Base-by-base conservation (phyloP, 2,329 filamentous ascomycete species). In the Beauveria sp. region DNA sequence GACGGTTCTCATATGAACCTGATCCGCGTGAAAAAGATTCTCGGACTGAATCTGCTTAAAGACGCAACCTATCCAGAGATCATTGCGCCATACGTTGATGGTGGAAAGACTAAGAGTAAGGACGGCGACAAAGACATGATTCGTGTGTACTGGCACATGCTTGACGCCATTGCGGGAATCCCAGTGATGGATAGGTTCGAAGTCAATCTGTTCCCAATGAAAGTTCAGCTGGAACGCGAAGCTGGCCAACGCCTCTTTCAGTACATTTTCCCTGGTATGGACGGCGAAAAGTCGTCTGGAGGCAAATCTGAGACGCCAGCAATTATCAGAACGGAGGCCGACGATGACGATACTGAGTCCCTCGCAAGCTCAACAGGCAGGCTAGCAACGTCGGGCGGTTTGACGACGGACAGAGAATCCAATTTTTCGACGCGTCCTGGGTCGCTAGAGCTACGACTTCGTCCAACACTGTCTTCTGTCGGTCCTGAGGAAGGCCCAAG, bases 101-200 rank as follows among this genome's bases (percentile, higher is more conserved):
- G 84, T 58, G 83, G 86, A 72, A 75, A 84, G 73, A 71, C 79
- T 66, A 68, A 78, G 71, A 66, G 65, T 26, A 64, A 65, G 18
- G 68, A 71, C 6, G 53, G 79, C 18, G 73, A 81, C 64, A 82
- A 83, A 51, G 91, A 92, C 70, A 98, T 98, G 89, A 83, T 99
- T 57, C 86, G 89, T 40, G 90, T 99, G 14, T 95, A 96, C 72
- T 99, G 96, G 91, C 88, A 97, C 72, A 97, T 97, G 91, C 82
- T 99, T 5, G 95, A 99, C 76, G 93, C 95, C 8, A 97, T 99
- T 73, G 95, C 93, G 43, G 95, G 95, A 54, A 99, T 99, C 64
- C 91, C 93, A 0, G 93, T 99, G 38, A 91, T 99, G 80, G 93
- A 98, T 68, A 90, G 96, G 69, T 99, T 99, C 69, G 93, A 98